phyloP scores from a whole-genome alignment of 306 rosid genomes.

The Senna siamea region DNA sequence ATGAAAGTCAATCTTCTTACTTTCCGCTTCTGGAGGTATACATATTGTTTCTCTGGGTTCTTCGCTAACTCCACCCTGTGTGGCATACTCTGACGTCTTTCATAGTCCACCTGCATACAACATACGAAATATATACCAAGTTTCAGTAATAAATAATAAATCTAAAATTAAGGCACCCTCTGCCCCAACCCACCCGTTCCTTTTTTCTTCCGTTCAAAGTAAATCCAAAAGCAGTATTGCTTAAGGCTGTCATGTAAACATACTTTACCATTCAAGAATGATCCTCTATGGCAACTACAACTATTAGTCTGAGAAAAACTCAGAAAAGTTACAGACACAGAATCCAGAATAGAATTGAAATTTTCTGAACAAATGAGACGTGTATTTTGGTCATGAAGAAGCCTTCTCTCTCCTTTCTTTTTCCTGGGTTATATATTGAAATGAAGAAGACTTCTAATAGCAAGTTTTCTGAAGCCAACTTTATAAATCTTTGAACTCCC shows the following conservation, averaged over 20 bases:
- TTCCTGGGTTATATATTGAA: too few species aligned
- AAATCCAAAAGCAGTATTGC: conserved; percentile 5
- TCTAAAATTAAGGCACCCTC: conserved; percentile 23
- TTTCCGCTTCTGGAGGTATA: conserved; percentile 67
- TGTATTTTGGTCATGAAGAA: conserved; percentile 18
- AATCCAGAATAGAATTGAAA: conserved; percentile 7
- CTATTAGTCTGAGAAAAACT: not conserved
- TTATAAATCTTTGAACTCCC: conserved; percentile 3
- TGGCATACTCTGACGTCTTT: conserved; percentile 94
- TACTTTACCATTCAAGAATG: not conserved
- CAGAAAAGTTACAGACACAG: not conserved
- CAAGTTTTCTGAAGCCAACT: not conserved
- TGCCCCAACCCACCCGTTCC: not conserved
- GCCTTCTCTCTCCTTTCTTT: not conserved
- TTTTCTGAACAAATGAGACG: not conserved
- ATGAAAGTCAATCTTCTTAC: conserved; percentile 62
- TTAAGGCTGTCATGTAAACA: conserved; percentile 5
- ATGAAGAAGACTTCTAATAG: too few species aligned
- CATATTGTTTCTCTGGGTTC: conserved; percentile 78
- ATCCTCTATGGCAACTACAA: conserved; percentile 12
- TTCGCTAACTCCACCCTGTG: conserved; percentile 92
- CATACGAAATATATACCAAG: conserved; percentile 22
- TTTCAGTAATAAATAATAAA: conserved; percentile 22
- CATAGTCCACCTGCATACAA: conserved; percentile 83
- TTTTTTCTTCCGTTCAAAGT: conserved; percentile 15